Conservation (phyloP, 257 asterid species). For the Thymus quinquecostatus region DNA sequence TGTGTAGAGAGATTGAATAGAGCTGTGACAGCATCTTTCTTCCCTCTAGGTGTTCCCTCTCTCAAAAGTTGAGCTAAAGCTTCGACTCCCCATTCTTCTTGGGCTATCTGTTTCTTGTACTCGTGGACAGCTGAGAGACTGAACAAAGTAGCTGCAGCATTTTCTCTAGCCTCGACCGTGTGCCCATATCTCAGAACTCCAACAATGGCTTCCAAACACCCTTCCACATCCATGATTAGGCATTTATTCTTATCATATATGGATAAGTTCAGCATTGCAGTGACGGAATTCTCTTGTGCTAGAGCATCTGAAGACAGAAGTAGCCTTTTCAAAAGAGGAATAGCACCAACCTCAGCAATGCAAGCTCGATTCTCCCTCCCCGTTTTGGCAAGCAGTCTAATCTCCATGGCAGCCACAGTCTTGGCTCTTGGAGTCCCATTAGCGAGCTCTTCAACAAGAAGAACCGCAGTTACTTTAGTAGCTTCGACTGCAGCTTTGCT, state of each 20-base stretch:
- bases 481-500: conserved; percentile 73
- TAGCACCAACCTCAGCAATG: conserved; percentile 82
- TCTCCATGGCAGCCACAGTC: conserved; percentile 77
- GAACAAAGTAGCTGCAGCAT: conserved; percentile 94
- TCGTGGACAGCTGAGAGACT: conserved; percentile 87
- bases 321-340: conserved; percentile 61
- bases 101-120: conserved; percentile 67
- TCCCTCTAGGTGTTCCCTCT: conserved; percentile 74
- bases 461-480: conserved; percentile 59
- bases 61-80: conserved; percentile 65
- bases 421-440: conserved; percentile 60
- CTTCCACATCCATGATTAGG: conserved; percentile 70
- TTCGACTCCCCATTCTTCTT: conserved; percentile 63
- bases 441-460: conserved; percentile 63
- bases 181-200: conserved; percentile 66
- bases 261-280: conserved; percentile 81
- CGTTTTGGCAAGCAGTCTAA: conserved; percentile 72
- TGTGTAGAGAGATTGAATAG: conserved; percentile 78
- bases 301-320: conserved; percentile 57
- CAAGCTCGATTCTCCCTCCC: conserved; percentile 77
- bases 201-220: conserved; percentile 64
- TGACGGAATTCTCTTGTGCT: conserved; percentile 81
- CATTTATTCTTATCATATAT: conserved; percentile 74
- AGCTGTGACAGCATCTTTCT: conserved; percentile 86
- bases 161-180: conserved; percentile 83